phyloP scores from a whole-genome alignment of 108 stramenopile genomes.

The Fistulifera pelliculosa region DNA sequence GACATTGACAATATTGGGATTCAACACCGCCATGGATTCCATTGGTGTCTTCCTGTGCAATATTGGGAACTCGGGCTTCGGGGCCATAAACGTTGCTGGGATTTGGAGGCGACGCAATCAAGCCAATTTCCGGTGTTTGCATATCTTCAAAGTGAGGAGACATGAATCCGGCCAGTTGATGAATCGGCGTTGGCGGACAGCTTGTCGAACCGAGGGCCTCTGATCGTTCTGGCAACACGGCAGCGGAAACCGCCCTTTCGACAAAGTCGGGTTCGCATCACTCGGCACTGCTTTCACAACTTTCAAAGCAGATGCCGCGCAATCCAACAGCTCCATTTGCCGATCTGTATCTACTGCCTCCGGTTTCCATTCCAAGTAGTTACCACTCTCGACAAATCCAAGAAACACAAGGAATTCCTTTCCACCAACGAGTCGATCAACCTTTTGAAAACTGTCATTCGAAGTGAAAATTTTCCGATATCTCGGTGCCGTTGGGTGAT shows the following conservation, averaged over 20 bases:
- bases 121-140: background rate
- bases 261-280: conserved; percentile 1
- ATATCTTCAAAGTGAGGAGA: no score
- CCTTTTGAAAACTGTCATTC: conserved; percentile 62
- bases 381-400: conserved; percentile 46
- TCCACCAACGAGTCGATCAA: conserved; percentile 50
- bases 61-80: no score
- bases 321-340: conserved; percentile 14
- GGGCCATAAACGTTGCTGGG: conserved; percentile 1
- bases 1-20: no score
- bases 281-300: conserved; percentile 23
- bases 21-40: no score
- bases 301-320: conserved; percentile 27
- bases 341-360: conserved; percentile 14
- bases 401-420: conserved; percentile 51
- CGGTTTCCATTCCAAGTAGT: conserved; percentile 53
- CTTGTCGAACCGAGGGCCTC: no score
- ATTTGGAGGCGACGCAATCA: background rate
- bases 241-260: conserved; percentile 2
- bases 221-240: no score
- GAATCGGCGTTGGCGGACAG: no score
- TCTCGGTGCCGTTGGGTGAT: conserved; percentile 50
- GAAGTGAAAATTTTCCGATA: conserved; percentile 78
- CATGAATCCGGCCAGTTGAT: no score
- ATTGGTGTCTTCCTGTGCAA: no score